Conservation (phyloP, 2,329 filamentous ascomycete genomes). For the Venturia oleaginea region DNA sequence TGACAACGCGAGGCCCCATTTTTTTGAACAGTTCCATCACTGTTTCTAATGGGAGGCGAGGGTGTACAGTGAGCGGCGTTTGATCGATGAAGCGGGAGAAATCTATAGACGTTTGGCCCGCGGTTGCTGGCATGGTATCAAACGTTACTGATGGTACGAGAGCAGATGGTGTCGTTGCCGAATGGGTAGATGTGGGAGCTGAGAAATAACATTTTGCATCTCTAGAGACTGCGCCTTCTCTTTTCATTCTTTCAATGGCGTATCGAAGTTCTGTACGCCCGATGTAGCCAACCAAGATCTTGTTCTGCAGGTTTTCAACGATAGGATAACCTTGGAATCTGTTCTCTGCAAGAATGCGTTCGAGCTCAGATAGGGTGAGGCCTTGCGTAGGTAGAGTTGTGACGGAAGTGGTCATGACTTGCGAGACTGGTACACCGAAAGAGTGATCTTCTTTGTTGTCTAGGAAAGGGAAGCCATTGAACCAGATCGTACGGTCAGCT, state of each 20-base stretch:
- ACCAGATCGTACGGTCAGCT: conserved; percentile 97
- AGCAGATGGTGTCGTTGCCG: conserved; percentile 16
- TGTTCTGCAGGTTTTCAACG: conserved; percentile 62
- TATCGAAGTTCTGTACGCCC: conserved; percentile 87
- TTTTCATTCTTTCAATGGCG: conserved; percentile 71
- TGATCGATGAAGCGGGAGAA: conserved; percentile 82
- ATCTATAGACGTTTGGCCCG: conserved; percentile 55
- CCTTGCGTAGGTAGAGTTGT: conserved; percentile 66
- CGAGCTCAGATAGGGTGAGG: conserved; percentile 65
- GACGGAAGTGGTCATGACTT: conserved; percentile 74
- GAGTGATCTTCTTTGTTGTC: conserved; percentile 97
- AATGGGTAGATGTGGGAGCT: conserved; percentile 23
- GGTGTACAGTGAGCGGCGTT: conserved; percentile 85
- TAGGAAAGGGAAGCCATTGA: conserved; percentile 92
- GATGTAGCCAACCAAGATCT: conserved; percentile 79
- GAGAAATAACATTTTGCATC: conserved; percentile 67
- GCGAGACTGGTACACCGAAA: conserved; percentile 86
- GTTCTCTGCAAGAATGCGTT: conserved; percentile 65
- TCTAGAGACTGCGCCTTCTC: conserved; percentile 55
- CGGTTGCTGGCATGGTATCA: conserved; percentile 49
- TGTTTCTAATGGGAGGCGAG: conserved; percentile 83
- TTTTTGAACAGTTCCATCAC: conserved; percentile 99
- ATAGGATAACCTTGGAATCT: conserved; percentile 91
- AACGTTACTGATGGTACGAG: conserved; percentile 39
- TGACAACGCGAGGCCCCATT: conserved; percentile 85